Conservation (phyloP, 2,329 filamentous ascomycete genomes). For the Penicillium thymicola region DNA sequence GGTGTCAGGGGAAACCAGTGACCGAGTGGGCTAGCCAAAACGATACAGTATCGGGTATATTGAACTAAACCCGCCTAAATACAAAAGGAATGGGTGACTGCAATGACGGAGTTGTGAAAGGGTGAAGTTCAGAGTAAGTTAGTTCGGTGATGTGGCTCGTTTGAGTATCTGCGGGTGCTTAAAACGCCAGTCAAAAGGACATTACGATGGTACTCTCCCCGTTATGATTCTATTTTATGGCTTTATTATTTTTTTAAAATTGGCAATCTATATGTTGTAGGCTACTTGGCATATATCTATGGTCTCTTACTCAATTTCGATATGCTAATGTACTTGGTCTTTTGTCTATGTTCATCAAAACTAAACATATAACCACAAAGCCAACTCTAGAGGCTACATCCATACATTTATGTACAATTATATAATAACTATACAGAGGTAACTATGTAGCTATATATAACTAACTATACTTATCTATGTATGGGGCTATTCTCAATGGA, state of each 20-base stretch:
- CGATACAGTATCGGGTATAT: background rate
- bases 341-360: background rate
- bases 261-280: background rate
- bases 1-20: conserved; percentile 27
- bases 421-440: background rate
- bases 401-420: background rate
- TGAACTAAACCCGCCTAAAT: background rate
- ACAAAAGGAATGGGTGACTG: background rate
- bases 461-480: background rate
- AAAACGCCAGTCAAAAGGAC: conserved; percentile 1
- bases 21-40: conserved; percentile 17
- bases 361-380: background rate
- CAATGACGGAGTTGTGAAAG: background rate
- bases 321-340: background rate
- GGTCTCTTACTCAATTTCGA: background rate
- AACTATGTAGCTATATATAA: background rate
- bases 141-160: conserved; percentile 5
- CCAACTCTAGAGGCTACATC: background rate
- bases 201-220: background rate
- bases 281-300: background rate
- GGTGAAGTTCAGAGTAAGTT: background rate
- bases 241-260: background rate
- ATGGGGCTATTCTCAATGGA: background rate
- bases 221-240: background rate
- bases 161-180: conserved; percentile 1